Conservation (phyloP, 805 yeast genomes). For the Isabelozyma pseudorhagii region DNA sequence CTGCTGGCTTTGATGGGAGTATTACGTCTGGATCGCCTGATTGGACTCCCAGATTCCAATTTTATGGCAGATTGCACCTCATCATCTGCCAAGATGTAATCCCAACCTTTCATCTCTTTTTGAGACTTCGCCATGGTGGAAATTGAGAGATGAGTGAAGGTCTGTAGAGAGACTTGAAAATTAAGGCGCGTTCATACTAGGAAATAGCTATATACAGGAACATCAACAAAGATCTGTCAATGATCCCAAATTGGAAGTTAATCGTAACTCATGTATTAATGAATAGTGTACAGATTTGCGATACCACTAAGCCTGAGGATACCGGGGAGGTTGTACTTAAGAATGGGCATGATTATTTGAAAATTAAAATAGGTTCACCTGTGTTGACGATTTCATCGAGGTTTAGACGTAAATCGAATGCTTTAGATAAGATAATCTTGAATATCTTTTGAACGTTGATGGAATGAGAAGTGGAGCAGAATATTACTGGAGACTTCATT, state of each 20-base stretch:
- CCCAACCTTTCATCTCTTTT: conserved; percentile 36
- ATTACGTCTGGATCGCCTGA: conserved; percentile 15
- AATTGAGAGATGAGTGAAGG: neutral
- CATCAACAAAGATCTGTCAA: neutral
- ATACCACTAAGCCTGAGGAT: neutral
- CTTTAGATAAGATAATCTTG: conserved; percentile 84
- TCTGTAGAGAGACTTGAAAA: neutral
- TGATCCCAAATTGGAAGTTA: neutral
- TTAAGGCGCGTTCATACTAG: neutral
- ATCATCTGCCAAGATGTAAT: conserved; percentile 12
- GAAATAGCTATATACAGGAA: neutral
- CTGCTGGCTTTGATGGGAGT: neutral
- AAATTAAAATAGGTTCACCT: conserved; percentile 91
- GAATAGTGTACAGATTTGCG: neutral
- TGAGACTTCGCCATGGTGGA: conserved; percentile 13
- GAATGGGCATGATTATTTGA: conserved; percentile 26
- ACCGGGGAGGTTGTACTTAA: neutral
- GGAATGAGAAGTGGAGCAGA: conserved; percentile 88
- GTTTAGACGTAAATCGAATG: conserved; percentile 79
- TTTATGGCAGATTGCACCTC: neutral
- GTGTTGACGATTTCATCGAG: conserved; percentile 78
- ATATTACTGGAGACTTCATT: conserved; percentile 81
- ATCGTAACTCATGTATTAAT: neutral
- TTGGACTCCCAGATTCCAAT: conserved; percentile 5
- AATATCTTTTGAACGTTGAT: conserved; percentile 92